Evolutionary conservation across 2,329 filamentous ascomycete genomes (phyloP), one percentile per base, ranked within the genome.

Genomic region (Seiridium cupressi): DNA sequence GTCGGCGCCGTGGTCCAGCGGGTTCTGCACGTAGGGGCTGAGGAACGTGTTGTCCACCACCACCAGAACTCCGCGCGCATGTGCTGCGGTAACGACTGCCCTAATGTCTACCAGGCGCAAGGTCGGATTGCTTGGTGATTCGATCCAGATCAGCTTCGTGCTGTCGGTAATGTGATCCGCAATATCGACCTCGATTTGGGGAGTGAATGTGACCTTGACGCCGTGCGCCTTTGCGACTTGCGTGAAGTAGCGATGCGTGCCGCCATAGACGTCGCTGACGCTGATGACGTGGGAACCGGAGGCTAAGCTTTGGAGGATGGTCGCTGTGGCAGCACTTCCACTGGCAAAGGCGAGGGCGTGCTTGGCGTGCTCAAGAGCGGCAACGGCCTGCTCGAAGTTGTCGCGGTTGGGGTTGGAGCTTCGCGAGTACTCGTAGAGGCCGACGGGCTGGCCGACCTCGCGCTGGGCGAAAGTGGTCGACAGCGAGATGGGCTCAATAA

Each of bases 1-100:
- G 76, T 99, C 95, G 67, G 95, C 95, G 68, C 95, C 95, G 73
- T 94, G 92, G 72, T 96, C 89, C 59, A 99, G 87, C 3, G 95
- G 95, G 77, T 97, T 98, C 79, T 99, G 95, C 53, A 99, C 85
- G 75, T 98, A 99, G 38, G 95, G 95, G 63, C 90, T 94, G 72
- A 98, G 83, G 82, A 99, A 99, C 26, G 95, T 99, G 81, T 99
- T 99, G 81, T 99, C 95, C 47, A 99, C 95, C n/a, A 99, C 95
- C 48, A 99, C 95, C 73, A 92, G 83, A 70, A 98, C 92, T 63
- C 93, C 94, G 71, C 92, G 91, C 69, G 89, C 82, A 76, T 98
- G 95, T 18, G 95, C 95, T 59, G 90, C 84, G 35, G 86, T 87
- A 35, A 91, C 89, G 46, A 99, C 90, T 57, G 91, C 89, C 68